Conservation (phyloP, 2,329 filamentous ascomycete genomes). For the Aspergillus amoenus region DNA sequence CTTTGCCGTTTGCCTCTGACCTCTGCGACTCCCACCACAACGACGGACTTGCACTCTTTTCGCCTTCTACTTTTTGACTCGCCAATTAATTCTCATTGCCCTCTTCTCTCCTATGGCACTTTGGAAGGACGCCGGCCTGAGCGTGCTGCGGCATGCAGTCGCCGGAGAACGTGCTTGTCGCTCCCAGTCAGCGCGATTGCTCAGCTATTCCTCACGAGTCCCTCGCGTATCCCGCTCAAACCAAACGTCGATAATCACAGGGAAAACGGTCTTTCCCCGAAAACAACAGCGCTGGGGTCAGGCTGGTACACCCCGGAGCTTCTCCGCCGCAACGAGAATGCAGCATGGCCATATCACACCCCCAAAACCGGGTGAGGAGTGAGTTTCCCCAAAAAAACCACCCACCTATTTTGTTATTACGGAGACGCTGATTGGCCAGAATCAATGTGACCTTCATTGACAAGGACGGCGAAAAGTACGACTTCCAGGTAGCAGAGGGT, state of each 20-base stretch:
- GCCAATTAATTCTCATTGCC: background rate
- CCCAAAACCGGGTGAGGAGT: slow-evolving; percentile 92
- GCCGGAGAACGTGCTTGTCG: slow-evolving; percentile 48
- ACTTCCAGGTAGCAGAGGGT: slow-evolving; percentile 76
- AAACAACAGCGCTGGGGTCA: slow-evolving; percentile 18
- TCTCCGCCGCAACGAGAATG: slow-evolving; percentile 62
- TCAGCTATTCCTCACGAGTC: slow-evolving; percentile 25
- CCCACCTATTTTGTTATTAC: background rate
- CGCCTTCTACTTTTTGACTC: background rate
- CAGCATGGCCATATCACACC: slow-evolving; percentile 78
- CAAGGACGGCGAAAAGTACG: slow-evolving; percentile 76
- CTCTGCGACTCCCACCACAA: background rate
- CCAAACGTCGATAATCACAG: slow-evolving; percentile 11
- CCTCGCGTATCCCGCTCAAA: slow-evolving; percentile 17
- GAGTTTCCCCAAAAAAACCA: slow-evolving; percentile 37
- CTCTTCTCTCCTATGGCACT: slow-evolving; percentile 27
- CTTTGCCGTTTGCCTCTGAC: slow-evolving; percentile 3
- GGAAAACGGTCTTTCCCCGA: slow-evolving; percentile 14
- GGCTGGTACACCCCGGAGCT: slow-evolving; percentile 48
- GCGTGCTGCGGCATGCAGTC: slow-evolving; percentile 47
- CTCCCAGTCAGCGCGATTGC: slow-evolving; percentile 29
- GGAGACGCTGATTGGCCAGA: slow-evolving; percentile 45
- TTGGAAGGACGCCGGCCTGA: slow-evolving; percentile 33
- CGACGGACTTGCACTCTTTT: background rate
- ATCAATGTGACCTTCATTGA: slow-evolving; percentile 90